Conservation (phyloP, 805 yeast species). For the Wickerhamomyces chaumierensis region DNA sequence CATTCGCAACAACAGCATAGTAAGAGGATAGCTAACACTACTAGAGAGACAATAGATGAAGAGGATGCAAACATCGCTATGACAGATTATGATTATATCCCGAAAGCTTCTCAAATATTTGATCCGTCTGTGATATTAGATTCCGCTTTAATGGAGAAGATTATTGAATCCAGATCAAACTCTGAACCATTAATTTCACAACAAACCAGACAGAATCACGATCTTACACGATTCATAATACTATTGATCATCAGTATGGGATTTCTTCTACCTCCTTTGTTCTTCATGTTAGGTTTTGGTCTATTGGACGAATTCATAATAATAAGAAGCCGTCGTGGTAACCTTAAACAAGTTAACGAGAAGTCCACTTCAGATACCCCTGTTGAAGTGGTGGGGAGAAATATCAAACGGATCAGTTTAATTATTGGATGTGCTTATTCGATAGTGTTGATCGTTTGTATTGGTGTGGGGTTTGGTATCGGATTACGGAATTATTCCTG, state of each 20-base stretch:
- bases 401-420: conserved; percentile 11
- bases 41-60: too few relatives aligned
- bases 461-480: conserved; percentile 36
- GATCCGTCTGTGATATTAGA: background rate
- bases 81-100: background rate
- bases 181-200: too few relatives aligned
- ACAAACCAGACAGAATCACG: too few relatives aligned
- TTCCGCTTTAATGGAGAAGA: conserved; percentile 11
- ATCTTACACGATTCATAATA: conserved; percentile 1
- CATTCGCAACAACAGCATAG: too few relatives aligned
- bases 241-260: conserved; percentile 7
- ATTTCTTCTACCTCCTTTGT: conserved; percentile 18
- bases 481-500: conserved; percentile 17
- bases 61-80: background rate
- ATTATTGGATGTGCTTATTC: conserved; percentile 10
- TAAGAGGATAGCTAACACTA: too few relatives aligned
- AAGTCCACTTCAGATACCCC: too few relatives aligned
- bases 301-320: conserved; percentile 11
- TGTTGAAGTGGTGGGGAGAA: too few relatives aligned
- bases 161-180: conserved; percentile 1
- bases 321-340: too few relatives aligned
- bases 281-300: conserved; percentile 19
- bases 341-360: conserved; percentile 1
- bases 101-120: background rate
- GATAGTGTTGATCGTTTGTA: conserved; percentile 23